phyloP scores from a whole-genome alignment of 495 filamentous ascomycete genomes.

The Penicillium macrosclerotiorum region DNA sequence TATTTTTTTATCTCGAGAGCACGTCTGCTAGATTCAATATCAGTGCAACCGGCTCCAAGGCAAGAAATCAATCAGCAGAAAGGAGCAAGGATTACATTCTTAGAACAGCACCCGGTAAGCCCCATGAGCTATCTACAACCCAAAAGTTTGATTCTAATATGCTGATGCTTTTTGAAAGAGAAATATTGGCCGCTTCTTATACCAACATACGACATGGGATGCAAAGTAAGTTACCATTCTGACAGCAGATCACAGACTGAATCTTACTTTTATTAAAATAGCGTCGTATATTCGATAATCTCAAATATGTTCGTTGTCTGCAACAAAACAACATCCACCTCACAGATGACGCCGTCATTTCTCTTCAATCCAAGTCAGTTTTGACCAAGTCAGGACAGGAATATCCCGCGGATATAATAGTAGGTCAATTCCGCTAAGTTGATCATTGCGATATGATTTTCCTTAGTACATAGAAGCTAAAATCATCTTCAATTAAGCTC shows the following conservation, averaged over 20 bases:
- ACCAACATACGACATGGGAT: conserved; percentile 5
- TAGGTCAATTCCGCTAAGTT: neutral
- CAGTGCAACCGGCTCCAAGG: neutral
- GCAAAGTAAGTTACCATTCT: neutral
- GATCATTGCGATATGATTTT: too few relatives aligned
- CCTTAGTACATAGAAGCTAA: neutral
- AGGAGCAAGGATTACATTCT: neutral
- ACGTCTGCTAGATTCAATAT: neutral
- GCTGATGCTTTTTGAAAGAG: neutral
- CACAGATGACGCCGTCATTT: conserved; percentile 12
- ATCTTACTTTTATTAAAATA: conserved; percentile 6
- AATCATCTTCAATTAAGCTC: neutral
- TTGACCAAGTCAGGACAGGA: conserved; percentile 11
- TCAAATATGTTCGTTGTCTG: conserved; percentile 9
- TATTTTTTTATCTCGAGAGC: conserved; percentile 1
- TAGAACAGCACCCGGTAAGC: neutral
- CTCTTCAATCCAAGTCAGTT: conserved; percentile 3
- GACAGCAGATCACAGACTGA: neutral
- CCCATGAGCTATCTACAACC: neutral
- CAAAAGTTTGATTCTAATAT: neutral
- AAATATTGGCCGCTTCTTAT: conserved; percentile 2
- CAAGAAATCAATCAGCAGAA: neutral
- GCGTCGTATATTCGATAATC: conserved; percentile 16
- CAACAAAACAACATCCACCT: conserved; percentile 12
- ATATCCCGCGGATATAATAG: conserved; percentile 15